phyloP scores from a whole-genome alignment of 2,329 filamentous ascomycete genomes.

The Scedosporium aurantiacum region DNA sequence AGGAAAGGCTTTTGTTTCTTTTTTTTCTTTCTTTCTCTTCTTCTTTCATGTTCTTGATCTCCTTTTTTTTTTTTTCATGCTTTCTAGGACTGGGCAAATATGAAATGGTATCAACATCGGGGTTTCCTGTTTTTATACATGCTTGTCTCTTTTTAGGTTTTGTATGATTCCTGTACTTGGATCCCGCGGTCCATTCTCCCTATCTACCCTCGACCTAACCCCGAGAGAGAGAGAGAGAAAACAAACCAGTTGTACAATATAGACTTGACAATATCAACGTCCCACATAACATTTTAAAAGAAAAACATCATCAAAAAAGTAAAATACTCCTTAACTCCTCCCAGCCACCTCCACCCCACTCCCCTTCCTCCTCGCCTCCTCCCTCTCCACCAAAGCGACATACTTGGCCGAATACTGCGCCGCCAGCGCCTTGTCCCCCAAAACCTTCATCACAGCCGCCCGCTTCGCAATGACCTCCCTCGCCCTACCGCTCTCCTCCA shows the following conservation, averaged over 20 bases:
- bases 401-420: slow-evolving; percentile 59
- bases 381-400: slow-evolving; percentile 39
- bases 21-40: not conserved
- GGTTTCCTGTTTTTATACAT: not conserved
- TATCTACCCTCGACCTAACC: not conserved
- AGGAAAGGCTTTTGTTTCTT: not conserved
- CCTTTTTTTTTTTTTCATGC: not conserved
- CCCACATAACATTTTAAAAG: not conserved
- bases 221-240: no score
- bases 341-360: not conserved
- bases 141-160: not conserved
- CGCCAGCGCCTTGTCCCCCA: slow-evolving; percentile 51
- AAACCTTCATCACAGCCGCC: slow-evolving; percentile 60
- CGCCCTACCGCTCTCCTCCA: slow-evolving; percentile 56
- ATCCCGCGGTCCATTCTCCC: not conserved
- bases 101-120: not conserved
- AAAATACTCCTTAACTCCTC: not conserved
- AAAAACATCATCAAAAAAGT: not conserved
- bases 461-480: slow-evolving; percentile 77
- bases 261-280: not conserved
- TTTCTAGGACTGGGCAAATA: not conserved
- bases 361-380: slow-evolving; percentile 3
- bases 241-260: no score
- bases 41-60: not conserved
- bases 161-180: not conserved